Percentiles rank a stretch among this genome's conserved stretches.
phyloP scores from a whole-genome alignment of 2,329 filamentous ascomycete genomes.

The Aureobasidium zeae region DNA sequence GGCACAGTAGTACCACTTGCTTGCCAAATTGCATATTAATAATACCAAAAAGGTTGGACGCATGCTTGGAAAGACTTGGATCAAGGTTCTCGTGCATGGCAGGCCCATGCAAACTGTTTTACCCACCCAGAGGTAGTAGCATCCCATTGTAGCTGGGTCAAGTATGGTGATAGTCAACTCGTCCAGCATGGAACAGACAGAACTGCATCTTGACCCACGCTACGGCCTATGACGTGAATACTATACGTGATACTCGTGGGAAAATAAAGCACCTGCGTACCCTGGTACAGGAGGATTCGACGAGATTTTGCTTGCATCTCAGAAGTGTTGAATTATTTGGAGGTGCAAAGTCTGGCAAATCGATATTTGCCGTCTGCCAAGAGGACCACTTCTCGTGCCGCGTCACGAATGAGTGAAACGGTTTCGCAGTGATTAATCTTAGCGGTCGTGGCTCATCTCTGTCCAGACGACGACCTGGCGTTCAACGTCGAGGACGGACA shows the following conservation, averaged over 20 bases:
- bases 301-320: no score
- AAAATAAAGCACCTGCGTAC: no score
- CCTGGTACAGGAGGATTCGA: no score
- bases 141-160: no score
- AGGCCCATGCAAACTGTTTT: background rate
- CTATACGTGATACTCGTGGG: no score
- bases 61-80: slow-evolving; percentile 1
- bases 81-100: slow-evolving; percentile 5
- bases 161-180: no score
- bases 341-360: slow-evolving; percentile 7
- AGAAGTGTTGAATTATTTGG: background rate
- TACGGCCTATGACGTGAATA: no score
- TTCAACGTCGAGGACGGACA: slow-evolving; percentile 4
- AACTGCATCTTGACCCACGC: no score
- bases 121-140: no score
- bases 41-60: slow-evolving; percentile 2
- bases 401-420: slow-evolving; percentile 13
- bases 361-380: slow-evolving; percentile 4
- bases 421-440: slow-evolving; percentile 12
- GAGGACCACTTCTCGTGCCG: background rate
- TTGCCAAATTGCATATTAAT: no score
- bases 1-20: no score
- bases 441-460: background rate
- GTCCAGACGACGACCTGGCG: slow-evolving; percentile 9
- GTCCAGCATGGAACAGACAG: background rate